Evolutionary conservation across 106 monocot genomes (phyloP), one percentile per base, ranked within the genome.

Genomic region (Dendrobium huoshanense): DNA sequence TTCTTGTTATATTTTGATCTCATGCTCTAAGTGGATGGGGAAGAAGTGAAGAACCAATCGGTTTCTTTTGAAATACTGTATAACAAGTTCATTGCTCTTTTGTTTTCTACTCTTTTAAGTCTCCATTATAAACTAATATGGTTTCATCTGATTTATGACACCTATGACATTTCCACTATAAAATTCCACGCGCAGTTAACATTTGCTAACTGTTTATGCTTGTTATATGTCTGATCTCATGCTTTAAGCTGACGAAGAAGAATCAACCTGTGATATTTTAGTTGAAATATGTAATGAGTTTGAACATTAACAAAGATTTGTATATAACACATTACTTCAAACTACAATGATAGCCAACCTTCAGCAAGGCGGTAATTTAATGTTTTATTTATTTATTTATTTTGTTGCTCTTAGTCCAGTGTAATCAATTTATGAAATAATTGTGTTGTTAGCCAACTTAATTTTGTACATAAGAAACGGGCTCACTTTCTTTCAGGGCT

Each of bases 401-500:
- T 70, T 70, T 70, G 70, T 22, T 22, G 61, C 61, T 22, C 61
- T 61, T 61, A 20, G n/a, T 61, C 3, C 61, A 6, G 5, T 61
- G 61, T 61, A 61, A 22, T 61, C 10, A 51, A 11, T 51, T 51
- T 51, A 65, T 65, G n/a, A 37, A 72, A 11, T 40, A 37, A 72
- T 72, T 33, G 10, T 29, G 72, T 72, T 72, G 29, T 0, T 72
- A 33, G n/a, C 43, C 74, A 18, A 20, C 42, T 43, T 74, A 74
- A 42, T 43, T 74, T 74, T 44, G 13, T 4, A 22, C 74, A 70
- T 70, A 20, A 43, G 7, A 13, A 20, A 42, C 17, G 22, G 1
- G 24, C 18, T 2, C 54, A 64, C 6, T 42, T 74, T 80, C 7
- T 70, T 77, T 72, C 42, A 99, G 99, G 88, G 37, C 89, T 99